Conservation (phyloP, 2,329 filamentous ascomycete genomes). For the Myriosclerotinia curreyana region DNA sequence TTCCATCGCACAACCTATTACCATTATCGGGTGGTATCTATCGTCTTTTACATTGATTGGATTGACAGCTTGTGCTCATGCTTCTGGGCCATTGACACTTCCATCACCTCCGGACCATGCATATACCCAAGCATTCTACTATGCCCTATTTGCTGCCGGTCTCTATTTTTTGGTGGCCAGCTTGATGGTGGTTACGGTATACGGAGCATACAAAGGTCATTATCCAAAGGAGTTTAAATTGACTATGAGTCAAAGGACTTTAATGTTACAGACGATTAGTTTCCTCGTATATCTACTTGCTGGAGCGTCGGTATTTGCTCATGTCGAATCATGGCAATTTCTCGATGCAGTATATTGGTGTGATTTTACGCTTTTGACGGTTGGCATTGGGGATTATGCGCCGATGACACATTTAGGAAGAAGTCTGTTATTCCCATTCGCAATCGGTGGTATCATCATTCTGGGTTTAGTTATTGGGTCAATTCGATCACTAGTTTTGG, state of each 20-base stretch:
- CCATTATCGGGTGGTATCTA: slow-evolving; percentile 73
- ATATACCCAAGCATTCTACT: slow-evolving; percentile 82
- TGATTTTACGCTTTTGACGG: slow-evolving; percentile 65
- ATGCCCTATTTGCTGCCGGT: slow-evolving; percentile 71
- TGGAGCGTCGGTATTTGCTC: slow-evolving; percentile 72
- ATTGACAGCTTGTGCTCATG: slow-evolving; percentile 55
- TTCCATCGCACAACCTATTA: slow-evolving; percentile 75
- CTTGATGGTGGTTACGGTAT: slow-evolving; percentile 74
- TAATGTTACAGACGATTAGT: slow-evolving; percentile 87
- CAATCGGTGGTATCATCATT: slow-evolving; percentile 78
- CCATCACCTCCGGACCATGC: slow-evolving; percentile 53
- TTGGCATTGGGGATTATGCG: slow-evolving; percentile 59
- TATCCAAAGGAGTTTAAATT: slow-evolving; percentile 78
- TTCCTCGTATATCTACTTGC: slow-evolving; percentile 78
- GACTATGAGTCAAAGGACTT: slow-evolving; percentile 75
- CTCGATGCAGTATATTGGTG: slow-evolving; percentile 79
- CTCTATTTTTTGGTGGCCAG: slow-evolving; percentile 78
- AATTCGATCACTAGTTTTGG: slow-evolving; percentile 64
- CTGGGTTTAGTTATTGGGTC: slow-evolving; percentile 80
- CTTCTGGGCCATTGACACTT: slow-evolving; percentile 55
- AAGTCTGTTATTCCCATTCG: slow-evolving; percentile 77
- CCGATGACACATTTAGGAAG: slow-evolving; percentile 54
- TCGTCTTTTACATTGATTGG: slow-evolving; percentile 64
- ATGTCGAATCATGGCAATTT: slow-evolving; percentile 71
- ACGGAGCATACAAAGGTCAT: slow-evolving; percentile 65